Evolutionary conservation across 306 rosid species (phyloP).

Genomic region (Lupinus albus): DNA sequence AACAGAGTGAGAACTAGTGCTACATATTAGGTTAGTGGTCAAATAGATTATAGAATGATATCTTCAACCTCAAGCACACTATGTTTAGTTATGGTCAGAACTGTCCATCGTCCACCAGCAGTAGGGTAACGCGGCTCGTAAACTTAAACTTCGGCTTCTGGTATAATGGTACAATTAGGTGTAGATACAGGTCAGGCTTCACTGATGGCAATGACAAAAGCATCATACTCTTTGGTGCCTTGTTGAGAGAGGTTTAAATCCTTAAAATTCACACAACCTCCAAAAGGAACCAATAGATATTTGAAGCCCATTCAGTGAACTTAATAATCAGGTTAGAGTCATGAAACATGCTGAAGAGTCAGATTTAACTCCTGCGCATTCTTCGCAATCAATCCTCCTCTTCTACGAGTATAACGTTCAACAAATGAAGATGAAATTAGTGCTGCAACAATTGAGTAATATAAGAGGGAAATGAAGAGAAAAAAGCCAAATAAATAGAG

Average conservation of each 20-base stretch:
- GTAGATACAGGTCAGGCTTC: conserved; percentile 55
- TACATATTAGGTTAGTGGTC: conserved; percentile 49
- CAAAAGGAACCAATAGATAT: conserved; percentile 31
- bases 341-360: conserved; percentile 80
- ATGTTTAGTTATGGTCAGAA: conserved; percentile 44
- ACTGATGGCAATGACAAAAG: conserved; percentile 40
- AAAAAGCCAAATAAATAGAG: neutral
- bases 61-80: conserved; percentile 40
- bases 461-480: conserved; percentile 11
- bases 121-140: conserved; percentile 41
- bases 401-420: conserved; percentile 55
- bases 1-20: conserved; percentile 5
- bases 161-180: conserved; percentile 49
- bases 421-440: conserved; percentile 42
- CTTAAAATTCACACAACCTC: conserved; percentile 63
- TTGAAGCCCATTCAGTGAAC: conserved; percentile 37
- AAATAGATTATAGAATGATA: conserved; percentile 32
- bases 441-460: neutral
- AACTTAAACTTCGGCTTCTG: conserved; percentile 43
- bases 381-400: conserved; percentile 90
- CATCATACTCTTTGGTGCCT: conserved; percentile 51
- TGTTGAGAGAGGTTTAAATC: conserved; percentile 49
- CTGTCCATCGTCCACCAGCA: conserved; percentile 51
- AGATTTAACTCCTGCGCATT: conserved; percentile 88
- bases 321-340: conserved; percentile 37